A percentile compares a stretch with the other conserved stretches of the same genome.
Evolutionary conservation across 129 eudicot genomes (phyloP).

Genomic region (Flaveria robusta): DNA sequence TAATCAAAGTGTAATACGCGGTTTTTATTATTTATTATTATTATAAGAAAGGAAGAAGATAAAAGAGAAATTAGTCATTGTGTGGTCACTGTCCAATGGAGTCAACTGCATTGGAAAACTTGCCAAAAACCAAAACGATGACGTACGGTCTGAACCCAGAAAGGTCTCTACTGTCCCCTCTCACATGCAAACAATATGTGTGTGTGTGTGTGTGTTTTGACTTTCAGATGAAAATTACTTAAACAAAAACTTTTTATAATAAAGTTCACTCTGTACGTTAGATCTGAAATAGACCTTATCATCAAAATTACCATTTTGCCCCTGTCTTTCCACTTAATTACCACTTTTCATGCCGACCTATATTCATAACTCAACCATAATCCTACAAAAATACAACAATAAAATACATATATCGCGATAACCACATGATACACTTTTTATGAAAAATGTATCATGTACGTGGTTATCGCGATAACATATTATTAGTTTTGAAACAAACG

Average conservation of each 20-base stretch:
- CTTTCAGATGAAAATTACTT: slow-evolving; percentile 37
- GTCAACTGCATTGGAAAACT: slow-evolving; percentile 45
- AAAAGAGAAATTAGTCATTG: slow-evolving; percentile 32
- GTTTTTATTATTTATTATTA: slow-evolving; percentile 1
- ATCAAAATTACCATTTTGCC: slow-evolving; percentile 36
- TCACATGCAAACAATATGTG: slow-evolving; percentile 40
- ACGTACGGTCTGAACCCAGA: slow-evolving; percentile 51
- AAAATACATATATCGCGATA: no score
- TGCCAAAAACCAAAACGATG: slow-evolving; percentile 47
- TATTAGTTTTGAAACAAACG: no score
- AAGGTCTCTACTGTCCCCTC: slow-evolving; percentile 54
- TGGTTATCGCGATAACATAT: no score
- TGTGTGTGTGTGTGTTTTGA: slow-evolving; percentile 41
- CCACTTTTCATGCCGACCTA: slow-evolving; percentile 3
- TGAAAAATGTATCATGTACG: no score
- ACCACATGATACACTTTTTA: not conserved
- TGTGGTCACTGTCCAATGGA: slow-evolving; percentile 43
- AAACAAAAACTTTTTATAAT: slow-evolving; percentile 26
- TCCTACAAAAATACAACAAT: no score
- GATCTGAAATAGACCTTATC: slow-evolving; percentile 46
- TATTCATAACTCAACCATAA: not conserved
- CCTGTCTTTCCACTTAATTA: slow-evolving; percentile 20
- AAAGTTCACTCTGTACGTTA: slow-evolving; percentile 41
- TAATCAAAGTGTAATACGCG: no score
- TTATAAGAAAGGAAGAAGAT: not conserved